Evolutionary conservation across 164 flowering plant genomes (phyloP), one percentile per base, ranked within the genome.

Genomic region (Vitis rotundifolia): DNA sequence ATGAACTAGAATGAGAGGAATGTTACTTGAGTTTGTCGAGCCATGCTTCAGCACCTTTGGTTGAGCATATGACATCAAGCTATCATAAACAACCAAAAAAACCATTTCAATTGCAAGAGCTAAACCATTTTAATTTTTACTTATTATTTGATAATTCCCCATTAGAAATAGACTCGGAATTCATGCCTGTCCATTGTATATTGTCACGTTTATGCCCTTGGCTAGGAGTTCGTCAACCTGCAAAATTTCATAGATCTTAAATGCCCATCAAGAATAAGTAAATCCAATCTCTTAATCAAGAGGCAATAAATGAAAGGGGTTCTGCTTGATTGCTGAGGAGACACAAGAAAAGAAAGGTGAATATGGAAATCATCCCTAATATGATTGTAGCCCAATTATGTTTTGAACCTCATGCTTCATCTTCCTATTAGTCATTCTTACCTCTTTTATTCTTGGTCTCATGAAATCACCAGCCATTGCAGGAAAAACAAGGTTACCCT

Each of bases 41-140:
- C 81, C 79, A 79, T 64, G 77, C 68, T 51, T 79, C 79, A n/a
- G 61, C 61, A 58, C 82, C 79, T 18, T 64, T 70, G 55, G 79
- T 79, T 47, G 74, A 37, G 59, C 82, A 76, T 49, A 79, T 76
- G 29, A 79, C 66, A 79, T 79, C 82, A 57, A 79, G 51, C 82
- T 79, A 18, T 49, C 48, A 54, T 8, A 69, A 18, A 13, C 3
- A 12, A 65, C 29, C 18, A 47, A 16, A n/a, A 19, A 16, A 18
- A 63, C 10, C 5, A 37, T n/a, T 47, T 63, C 13, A 63, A 22
- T 47, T 2, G 28, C 0, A 18, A 14, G 52, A 48, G 12, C 47
- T 63, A n/a, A 48, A 48, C 44, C 44, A 37, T 37, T 37, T 37
- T 37, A 37, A 3, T 37, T 3, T 37, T 5, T 5, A 6, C 3